phyloP scores from a whole-genome alignment of 305 asterid species.

The Solanum aculeatissimum region DNA sequence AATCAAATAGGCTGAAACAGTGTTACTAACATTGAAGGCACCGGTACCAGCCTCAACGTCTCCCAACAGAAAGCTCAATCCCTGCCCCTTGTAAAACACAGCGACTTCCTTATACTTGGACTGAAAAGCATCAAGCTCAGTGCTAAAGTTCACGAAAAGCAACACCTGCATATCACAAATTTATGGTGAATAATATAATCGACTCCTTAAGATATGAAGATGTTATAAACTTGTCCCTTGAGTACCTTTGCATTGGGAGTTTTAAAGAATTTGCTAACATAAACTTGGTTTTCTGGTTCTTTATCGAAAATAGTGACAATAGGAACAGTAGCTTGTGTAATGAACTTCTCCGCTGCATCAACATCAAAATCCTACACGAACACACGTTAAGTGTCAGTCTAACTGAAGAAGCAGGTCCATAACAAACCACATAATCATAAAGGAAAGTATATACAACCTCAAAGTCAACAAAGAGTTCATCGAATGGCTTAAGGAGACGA shows the following conservation, averaged over 20 bases:
- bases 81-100: slow-evolving; percentile 45
- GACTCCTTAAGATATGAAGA: not conserved
- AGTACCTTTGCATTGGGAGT: slow-evolving; percentile 30
- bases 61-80: slow-evolving; percentile 61
- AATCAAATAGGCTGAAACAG: not conserved
- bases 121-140: slow-evolving; percentile 42
- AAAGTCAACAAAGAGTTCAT: slow-evolving; percentile 55
- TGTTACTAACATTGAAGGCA: slow-evolving; percentile 50
- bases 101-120: slow-evolving; percentile 55
- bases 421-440: not conserved
- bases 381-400: not conserved
- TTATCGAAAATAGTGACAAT: slow-evolving; percentile 40
- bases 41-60: slow-evolving; percentile 45
- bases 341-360: slow-evolving; percentile 57
- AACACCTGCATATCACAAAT: slow-evolving; percentile 35
- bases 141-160: slow-evolving; percentile 64
- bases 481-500: slow-evolving; percentile 80
- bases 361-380: slow-evolving; percentile 52
- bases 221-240: not conserved
- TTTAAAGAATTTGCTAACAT: slow-evolving; percentile 50
- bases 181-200: not conserved
- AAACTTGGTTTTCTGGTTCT: slow-evolving; percentile 42
- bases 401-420: not conserved
- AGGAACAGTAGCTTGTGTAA: slow-evolving; percentile 42
- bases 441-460: slow-evolving; percentile 28